phyloP scores from a whole-genome alignment of 371 early-diverging fungal genomes.

The Zancudomyces culisetae region DNA sequence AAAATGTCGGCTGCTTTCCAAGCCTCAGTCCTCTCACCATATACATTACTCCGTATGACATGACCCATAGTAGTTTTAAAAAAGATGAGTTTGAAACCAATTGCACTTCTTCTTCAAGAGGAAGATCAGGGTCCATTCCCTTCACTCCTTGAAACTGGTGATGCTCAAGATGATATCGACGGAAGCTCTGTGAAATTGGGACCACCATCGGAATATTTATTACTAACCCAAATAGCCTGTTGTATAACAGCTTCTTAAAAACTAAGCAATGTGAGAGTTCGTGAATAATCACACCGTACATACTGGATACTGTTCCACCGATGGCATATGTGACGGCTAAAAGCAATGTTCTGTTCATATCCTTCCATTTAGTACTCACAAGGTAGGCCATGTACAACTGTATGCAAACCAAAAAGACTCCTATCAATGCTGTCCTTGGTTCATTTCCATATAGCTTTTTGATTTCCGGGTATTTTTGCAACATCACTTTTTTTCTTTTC shows the following conservation, averaged over 20 bases:
- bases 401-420: constrained; percentile 32
- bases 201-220: constrained; percentile 72
- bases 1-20: constrained; percentile 39
- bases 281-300: constrained; percentile 69
- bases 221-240: constrained; percentile 58
- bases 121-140: constrained; percentile 86
- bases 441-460: constrained; percentile 67
- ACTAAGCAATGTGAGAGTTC: constrained; percentile 77
- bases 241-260: constrained; percentile 35
- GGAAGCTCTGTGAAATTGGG: constrained; percentile 65
- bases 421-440: constrained; percentile 48
- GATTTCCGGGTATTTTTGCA: constrained; percentile 70
- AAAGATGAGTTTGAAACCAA: constrained; percentile 56
- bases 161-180: constrained; percentile 91
- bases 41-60: constrained; percentile 74
- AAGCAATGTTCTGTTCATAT: constrained; percentile 34
- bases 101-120: constrained; percentile 59
- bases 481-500: constrained; percentile 67
- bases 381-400: constrained; percentile 61
- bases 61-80: constrained; percentile 54
- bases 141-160: constrained; percentile 91
- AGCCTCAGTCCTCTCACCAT: constrained; percentile 65
- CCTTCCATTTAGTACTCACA: constrained; percentile 37
- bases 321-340: constrained; percentile 43
- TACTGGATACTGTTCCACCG: constrained; percentile 60